Percentiles rank a stretch among this genome's conserved stretches.
Evolutionary conservation across 2,329 filamentous ascomycete genomes (phyloP).

Genomic region (Sclerotinia subarctica): DNA sequence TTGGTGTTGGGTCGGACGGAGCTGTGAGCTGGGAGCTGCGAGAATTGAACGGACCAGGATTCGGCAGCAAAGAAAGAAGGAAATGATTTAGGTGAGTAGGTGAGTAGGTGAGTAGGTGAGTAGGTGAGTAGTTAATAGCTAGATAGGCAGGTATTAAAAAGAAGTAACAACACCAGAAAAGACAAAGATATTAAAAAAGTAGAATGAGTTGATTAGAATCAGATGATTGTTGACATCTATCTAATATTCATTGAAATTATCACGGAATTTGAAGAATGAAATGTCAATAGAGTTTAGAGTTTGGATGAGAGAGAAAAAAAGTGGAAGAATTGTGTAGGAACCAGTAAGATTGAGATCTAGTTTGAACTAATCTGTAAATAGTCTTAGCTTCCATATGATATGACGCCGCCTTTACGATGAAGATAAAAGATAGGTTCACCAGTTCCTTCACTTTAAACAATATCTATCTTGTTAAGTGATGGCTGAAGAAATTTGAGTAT

Average conservation of each 20-base stretch:
- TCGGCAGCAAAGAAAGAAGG: background rate
- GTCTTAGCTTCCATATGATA: background rate
- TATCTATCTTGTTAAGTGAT: background rate
- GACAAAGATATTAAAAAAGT: background rate
- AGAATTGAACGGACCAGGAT: conserved; percentile 6
- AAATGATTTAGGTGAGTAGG: background rate
- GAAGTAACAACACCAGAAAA: background rate
- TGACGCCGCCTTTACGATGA: background rate
- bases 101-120: background rate
- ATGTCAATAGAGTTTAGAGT: background rate
- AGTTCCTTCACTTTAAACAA: background rate
- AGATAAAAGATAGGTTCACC: too few species aligned
- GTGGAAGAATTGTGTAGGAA: background rate
- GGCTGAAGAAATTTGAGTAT: background rate
- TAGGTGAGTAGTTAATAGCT: too few species aligned
- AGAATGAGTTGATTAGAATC: background rate
- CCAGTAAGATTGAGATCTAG: background rate
- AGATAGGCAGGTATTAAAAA: background rate
- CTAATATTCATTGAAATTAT: background rate
- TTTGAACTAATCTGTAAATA: background rate
- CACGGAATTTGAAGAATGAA: background rate
- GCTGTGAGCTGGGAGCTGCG: background rate
- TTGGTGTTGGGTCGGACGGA: background rate
- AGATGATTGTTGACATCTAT: background rate
- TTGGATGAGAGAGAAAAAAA: background rate